phyloP scores from a whole-genome alignment of 768 basidiomycete genomes.

The Auricularia heimuer region DNA sequence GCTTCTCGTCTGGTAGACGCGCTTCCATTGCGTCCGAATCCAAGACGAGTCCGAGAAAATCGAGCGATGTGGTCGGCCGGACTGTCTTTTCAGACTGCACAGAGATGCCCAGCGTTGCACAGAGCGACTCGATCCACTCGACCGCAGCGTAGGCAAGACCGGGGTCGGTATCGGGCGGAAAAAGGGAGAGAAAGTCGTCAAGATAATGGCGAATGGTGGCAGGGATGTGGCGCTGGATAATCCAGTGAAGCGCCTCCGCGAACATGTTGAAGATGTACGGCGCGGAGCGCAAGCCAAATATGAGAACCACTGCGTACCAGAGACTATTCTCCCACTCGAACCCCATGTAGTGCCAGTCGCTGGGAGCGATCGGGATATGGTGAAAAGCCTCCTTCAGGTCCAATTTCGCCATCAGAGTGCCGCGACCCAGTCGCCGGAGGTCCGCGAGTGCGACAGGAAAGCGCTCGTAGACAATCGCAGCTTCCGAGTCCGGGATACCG shows the following conservation, averaged over 20 bases:
- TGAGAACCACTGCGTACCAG: constrained; percentile 24
- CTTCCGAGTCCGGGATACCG: constrained; percentile 19
- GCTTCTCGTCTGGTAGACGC: constrained; percentile 13
- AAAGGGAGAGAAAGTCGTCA: not conserved
- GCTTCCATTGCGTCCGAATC: no score
- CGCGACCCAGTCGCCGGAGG: constrained; percentile 4
- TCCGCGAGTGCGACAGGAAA: constrained; percentile 12
- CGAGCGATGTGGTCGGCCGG: no score
- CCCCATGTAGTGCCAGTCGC: constrained; percentile 26
- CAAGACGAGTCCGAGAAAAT: no score
- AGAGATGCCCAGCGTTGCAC: no score
- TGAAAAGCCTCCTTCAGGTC: constrained; percentile 19
- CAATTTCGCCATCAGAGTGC: no score
- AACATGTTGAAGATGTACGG: constrained; percentile 34
- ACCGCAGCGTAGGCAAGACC: no score
- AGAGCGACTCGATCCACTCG: no score
- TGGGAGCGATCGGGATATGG: constrained; percentile 23
- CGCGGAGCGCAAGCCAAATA: constrained; percentile 24
- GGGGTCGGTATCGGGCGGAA: no score
- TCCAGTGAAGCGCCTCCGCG: constrained; percentile 32
- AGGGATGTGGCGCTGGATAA: constrained; percentile 27
- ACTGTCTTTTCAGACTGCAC: no score
- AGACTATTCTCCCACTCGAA: constrained; percentile 21
- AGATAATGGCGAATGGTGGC: not conserved
- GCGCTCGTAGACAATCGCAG: constrained; percentile 21